Evolutionary conservation across 2,329 filamentous ascomycete species (phyloP), one percentile per base, ranked within the genome.

Genomic region (Setomelanomma holmii): DNA sequence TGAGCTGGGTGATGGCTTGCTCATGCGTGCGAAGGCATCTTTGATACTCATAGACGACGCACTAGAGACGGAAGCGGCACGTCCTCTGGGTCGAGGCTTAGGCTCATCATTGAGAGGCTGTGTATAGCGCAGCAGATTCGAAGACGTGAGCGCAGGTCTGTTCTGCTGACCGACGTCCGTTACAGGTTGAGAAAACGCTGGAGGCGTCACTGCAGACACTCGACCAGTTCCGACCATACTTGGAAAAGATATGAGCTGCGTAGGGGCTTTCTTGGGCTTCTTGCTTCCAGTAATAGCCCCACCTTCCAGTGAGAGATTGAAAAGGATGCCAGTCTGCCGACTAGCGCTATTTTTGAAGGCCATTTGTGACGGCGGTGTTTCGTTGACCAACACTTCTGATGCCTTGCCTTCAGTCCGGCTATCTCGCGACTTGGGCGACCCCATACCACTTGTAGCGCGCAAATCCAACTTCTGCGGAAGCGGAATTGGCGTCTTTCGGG

Each of bases 1-100:
- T 1, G 62, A 58, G 12, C 56, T 60, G 2, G 51, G 49, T 23
- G 65, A 66, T 0, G 63, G 64, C 20, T 64, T 71, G 1, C 49
- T 51, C 2, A 61, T 35, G 21, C 62, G 65, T 16, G 55, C 39
- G n/a, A 69, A 64, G 14, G 55, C 44, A 4, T 68, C 66, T 34
- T 47, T 49, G 40, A 68, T 62, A 55, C 60, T 68, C n/a, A 42
- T 56, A 3, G 56, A 55, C 1, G 63, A 63, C 12, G 54, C 49
- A 2, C 49, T 55, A 1, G 62, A 66, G 12, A 53, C 53, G 3
- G 58, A 60, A 0, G 51, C 35, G 7, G 45, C 43, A 36, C 51
- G 40, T 36, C 41, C 39, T 20, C 56, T 55, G 1, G 50, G 59
- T 7, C 54, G 51, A 2, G 56, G 42, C 33, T 60, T 67, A 11